Evolutionary conservation across 139 green algal species (phyloP), one percentile per base, ranked within the genome.

Genomic region (Volvox reticuliferus): DNA sequence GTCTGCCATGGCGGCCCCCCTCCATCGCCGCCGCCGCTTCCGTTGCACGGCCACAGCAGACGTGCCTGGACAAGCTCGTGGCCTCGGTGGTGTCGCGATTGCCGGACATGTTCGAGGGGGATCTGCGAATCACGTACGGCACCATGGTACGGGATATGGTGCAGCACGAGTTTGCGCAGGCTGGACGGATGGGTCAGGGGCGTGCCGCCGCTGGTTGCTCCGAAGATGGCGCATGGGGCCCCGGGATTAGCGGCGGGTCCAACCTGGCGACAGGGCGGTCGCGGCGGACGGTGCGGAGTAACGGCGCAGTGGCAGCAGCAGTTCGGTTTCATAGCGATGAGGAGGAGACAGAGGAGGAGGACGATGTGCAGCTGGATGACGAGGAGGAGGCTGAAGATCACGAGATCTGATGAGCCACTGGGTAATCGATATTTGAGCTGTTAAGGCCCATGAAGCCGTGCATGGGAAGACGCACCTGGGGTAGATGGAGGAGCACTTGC

Each of bases 121-220:
- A 82, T 26, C 2, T 89, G 69, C 28, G 44, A 9, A 73, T 73
- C 69, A 82, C 69, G 69, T 89, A 89, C 85, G 85, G 85, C 69
- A 73, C n/a, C 68, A 89, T 89, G 85, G 85, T 89, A 37, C 69
- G 85, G 5, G 68, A 68, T 26, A 89, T 61, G 36, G 84, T 89
- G 1, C 68, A 77, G 26, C 84, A 82, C 68, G 84, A 82, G 68
- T 88, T 79, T 18, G 30, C 63, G 35, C 65, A 67, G 35, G 82
- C 65, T 73, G 79, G 88, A n/a, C 89, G 91, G 91, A 94, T 98
- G 95, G 83, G 44, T 84, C 79, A 14, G 92, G 84, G 0, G 95
- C 94, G 18, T 92, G 20, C 93, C 93, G 20, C 93, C 93, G n/a
- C 78, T 67, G 37, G 78, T 17, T 6, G 78, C 65, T 24, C 21